phyloP scores from a whole-genome alignment of 2,329 filamentous ascomycete genomes.

The Aspergillus sclerotialis region DNA sequence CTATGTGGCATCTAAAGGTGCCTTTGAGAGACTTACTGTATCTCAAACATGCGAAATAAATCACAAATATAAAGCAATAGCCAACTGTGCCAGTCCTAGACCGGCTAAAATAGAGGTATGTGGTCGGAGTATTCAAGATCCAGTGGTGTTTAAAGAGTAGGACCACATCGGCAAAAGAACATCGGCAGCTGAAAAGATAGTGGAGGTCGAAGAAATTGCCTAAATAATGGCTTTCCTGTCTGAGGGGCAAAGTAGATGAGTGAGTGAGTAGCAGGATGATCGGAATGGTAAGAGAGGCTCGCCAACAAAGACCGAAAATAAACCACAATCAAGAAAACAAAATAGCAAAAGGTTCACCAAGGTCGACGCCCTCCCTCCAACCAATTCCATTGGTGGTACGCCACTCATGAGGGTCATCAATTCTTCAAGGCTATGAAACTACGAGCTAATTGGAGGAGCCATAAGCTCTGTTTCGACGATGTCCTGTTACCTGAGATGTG shows the following conservation, averaged over 20 bases:
- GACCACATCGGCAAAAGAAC: background rate
- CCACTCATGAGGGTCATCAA: too few species aligned
- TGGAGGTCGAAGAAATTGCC: background rate
- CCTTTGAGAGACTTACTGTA: background rate
- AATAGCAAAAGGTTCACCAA: too few species aligned
- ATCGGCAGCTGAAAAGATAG: background rate
- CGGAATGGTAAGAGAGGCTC: slow-evolving; percentile 5
- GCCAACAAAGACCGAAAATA: too few species aligned
- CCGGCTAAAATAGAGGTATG: background rate
- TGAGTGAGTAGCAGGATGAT: background rate
- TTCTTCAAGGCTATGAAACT: too few species aligned
- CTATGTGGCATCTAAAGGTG: background rate
- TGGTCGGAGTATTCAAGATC: background rate
- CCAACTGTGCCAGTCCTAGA: background rate
- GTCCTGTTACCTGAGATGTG: too few species aligned
- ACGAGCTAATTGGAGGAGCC: too few species aligned
- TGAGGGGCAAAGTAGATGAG: background rate
- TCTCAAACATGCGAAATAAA: slow-evolving; percentile 1
- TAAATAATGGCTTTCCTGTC: background rate
- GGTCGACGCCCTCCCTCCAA: too few species aligned
- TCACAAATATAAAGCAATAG: background rate
- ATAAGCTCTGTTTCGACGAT: too few species aligned
- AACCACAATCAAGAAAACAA: too few species aligned
- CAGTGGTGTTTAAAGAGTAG: background rate
- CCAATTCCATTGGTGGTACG: too few species aligned